Conservation (phyloP, 768 basidiomycete genomes). For the Hygrocybe coccinea region DNA sequence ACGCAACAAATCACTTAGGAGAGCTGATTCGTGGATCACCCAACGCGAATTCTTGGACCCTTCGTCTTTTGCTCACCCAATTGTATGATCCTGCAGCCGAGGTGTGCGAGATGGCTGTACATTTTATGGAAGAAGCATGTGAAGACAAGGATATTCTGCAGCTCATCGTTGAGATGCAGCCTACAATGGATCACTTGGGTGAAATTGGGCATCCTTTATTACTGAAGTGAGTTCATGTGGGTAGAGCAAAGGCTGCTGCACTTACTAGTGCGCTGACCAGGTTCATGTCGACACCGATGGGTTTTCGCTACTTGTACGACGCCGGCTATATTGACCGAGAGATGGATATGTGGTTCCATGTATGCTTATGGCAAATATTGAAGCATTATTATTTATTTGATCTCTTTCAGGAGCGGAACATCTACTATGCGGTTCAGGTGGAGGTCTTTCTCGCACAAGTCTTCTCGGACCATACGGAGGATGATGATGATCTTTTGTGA, state of each 20-base stretch:
- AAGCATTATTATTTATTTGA: neutral
- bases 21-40: slow-evolving; percentile 63
- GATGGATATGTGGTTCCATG: slow-evolving; percentile 95
- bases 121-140: slow-evolving; percentile 85
- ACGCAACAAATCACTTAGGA: slow-evolving; percentile 84
- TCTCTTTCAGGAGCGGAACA: slow-evolving; percentile 76
- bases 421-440: slow-evolving; percentile 88
- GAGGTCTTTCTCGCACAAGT: slow-evolving; percentile 86
- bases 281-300: slow-evolving; percentile 90
- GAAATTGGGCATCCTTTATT: slow-evolving; percentile 86
- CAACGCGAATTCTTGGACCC: slow-evolving; percentile 77
- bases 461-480: slow-evolving; percentile 54
- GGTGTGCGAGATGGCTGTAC: slow-evolving; percentile 86
- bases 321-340: slow-evolving; percentile 91
- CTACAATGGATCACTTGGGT: slow-evolving; percentile 91
- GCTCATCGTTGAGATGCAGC: slow-evolving; percentile 90
- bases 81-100: slow-evolving; percentile 89
- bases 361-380: slow-evolving; percentile 33
- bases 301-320: slow-evolving; percentile 88
- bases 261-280: slow-evolving; percentile 37
- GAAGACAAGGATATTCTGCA: slow-evolving; percentile 79
- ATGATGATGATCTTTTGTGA: slow-evolving; percentile 60
- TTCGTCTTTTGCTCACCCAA: slow-evolving; percentile 89
- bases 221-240: slow-evolving; percentile 57
- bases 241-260: neutral